A percentile compares a stretch with the other conserved stretches of the same genome.
These are phyloP conservation scores for Dendrothele bispora DNA, from an alignment of 768 basidiomycete species.

Conservation along the genomic window DNA sequence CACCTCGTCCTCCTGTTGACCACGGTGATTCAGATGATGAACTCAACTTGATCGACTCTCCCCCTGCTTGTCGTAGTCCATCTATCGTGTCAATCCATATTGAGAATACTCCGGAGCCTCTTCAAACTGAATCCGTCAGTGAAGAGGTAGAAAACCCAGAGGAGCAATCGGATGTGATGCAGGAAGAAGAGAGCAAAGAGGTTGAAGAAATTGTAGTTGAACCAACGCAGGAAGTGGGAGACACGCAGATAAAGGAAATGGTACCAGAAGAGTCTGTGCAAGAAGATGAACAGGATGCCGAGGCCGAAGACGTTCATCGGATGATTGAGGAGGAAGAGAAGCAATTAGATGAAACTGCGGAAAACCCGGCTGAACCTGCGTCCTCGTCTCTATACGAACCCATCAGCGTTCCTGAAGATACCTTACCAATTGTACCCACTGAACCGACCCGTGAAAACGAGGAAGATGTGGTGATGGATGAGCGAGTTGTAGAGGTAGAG, in stretches of 20 bases:
- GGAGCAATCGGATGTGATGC: neutral
- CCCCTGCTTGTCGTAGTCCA: slow-evolving; percentile 8
- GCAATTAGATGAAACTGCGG: no score
- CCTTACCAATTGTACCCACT: no score
- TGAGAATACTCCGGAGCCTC: slow-evolving; percentile 9
- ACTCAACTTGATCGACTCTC: slow-evolving; percentile 38
- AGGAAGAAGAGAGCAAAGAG: neutral
- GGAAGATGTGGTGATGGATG: no score
- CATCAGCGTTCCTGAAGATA: no score
- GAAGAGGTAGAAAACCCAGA: neutral
- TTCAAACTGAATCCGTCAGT: neutral
- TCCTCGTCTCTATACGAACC: no score
- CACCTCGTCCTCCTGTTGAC: slow-evolving; percentile 1
- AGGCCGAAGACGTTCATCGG: no score
- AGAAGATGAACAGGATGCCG: no score
- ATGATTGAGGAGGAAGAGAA: no score
- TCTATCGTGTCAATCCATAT: slow-evolving; percentile 3
- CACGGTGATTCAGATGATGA: slow-evolving; percentile 25
- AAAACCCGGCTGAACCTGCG: no score
- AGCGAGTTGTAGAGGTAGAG: no score
- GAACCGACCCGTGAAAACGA: no score
- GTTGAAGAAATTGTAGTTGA: neutral
- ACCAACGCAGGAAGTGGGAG: neutral
- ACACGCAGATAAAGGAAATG: neutral
- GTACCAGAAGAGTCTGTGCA: neutral